Evolutionary conservation across 441 rosid genomes (phyloP).

Genomic region (Pelargonium australe): DNA sequence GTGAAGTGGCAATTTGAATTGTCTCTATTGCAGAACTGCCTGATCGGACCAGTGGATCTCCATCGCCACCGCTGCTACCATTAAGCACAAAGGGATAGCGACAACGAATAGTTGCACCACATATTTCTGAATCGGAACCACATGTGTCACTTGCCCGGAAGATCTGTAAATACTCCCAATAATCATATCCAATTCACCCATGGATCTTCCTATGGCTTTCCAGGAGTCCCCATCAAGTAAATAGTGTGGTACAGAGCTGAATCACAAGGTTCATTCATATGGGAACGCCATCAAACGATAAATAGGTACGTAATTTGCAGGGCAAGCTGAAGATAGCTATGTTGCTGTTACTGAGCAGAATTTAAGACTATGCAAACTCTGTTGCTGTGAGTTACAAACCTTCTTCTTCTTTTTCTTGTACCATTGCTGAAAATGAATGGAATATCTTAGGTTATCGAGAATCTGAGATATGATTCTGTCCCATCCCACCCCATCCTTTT

Average conservation of each 20-base stretch:
- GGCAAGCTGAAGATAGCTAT: slow-evolving; percentile 46
- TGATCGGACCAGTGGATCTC: slow-evolving; percentile 34
- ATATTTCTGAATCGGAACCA: slow-evolving; percentile 29
- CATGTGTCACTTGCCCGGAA: slow-evolving; percentile 16
- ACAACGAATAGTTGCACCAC: slow-evolving; percentile 39
- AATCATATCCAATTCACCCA: not conserved
- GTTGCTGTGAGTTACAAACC: not conserved
- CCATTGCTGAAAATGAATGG: too few relatives aligned
- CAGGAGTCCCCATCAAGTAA: slow-evolving; percentile 11
- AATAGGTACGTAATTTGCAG: slow-evolving; percentile 24
- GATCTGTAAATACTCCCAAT: slow-evolving; percentile 4
- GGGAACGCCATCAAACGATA: slow-evolving; percentile 17
- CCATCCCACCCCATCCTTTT: too few relatives aligned
- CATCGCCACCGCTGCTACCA: slow-evolving; percentile 34
- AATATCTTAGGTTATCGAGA: too few relatives aligned
- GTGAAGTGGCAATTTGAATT: not conserved
- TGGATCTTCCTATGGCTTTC: not conserved
- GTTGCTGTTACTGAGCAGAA: slow-evolving; percentile 22
- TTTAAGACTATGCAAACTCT: slow-evolving; percentile 9
- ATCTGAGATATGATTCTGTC: too few relatives aligned
- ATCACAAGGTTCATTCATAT: slow-evolving; percentile 9
- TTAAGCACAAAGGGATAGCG: slow-evolving; percentile 32
- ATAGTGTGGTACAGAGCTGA: slow-evolving; percentile 14
- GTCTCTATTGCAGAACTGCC: slow-evolving; percentile 35
- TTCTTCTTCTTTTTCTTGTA: too few relatives aligned